Evolutionary conservation across 1,284 basidiomycete species (phyloP), one percentile per base, ranked within the genome.

Genomic region (Malassezia vespertilionis): DNA sequence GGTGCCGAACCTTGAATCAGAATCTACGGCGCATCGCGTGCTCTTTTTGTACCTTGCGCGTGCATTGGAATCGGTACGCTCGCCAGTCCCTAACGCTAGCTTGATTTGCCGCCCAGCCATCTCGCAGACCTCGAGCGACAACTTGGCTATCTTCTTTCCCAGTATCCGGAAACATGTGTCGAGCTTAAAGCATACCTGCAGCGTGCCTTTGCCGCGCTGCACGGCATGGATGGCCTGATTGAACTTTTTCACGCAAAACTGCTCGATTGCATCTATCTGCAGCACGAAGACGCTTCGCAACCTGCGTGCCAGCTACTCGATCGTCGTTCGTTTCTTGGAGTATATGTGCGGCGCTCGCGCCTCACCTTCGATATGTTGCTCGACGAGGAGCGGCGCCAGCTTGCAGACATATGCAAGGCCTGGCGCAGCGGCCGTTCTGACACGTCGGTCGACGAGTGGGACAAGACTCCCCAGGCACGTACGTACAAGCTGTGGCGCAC

Each of bases 281-380:
- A 23, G 20, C 10, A 40, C 26, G 38, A 40, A 40, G 39, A 24
- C 21, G 39, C 39, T 5, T 10, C 6, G 7, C 31, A 32, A 15
- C 14, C 31, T 10, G 12, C 6, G 6, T 5, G 12, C n/a, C 39
- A 40, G 27, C n/a, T 32, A 14, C 30, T 40, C 3, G 40, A 44
- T 6, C 48, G 48, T 8, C 42, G 48, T 14, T 51, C 48, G 42
- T 51, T 45, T 32, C 20, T 51, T 1, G 48, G 42, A 6, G 12
- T 51, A 9, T 51, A 23, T 32, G 38, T 51, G 26, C 42, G 48
- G 9, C 48, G 48, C 17, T 30, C 48, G n/a, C 41, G 42, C 5
- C 36, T 51, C 5, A 32, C 37, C 4, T 51, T 31, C 31, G 48
- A 43, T n/a, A 51, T 51, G 48, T 30, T 45, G 11, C 43, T 51